A percentile compares a stretch with the other conserved stretches of the same genome.
Evolutionary conservation across 495 filamentous ascomycete genomes (phyloP).

Genomic region (Neurospora sp.): DNA sequence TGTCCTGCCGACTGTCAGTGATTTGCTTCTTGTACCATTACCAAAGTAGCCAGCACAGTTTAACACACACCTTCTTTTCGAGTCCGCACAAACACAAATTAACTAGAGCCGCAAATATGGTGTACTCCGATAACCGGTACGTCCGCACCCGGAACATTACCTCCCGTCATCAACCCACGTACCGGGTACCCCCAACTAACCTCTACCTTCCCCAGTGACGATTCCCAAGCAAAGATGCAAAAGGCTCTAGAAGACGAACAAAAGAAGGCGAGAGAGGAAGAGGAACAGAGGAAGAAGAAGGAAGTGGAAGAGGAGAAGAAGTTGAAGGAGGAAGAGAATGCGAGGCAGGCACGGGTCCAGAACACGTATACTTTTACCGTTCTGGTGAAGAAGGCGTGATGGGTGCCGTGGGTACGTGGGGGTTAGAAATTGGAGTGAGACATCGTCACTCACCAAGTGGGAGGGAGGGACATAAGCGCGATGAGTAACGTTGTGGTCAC

Average conservation of each 20-base stretch:
- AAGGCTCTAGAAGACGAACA: not conserved
- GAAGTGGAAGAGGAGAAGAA: not conserved
- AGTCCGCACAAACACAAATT: not conserved
- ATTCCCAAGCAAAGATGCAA: not conserved
- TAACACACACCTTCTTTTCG: not conserved
- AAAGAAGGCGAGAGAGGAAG: not conserved
- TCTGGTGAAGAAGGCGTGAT: not conserved
- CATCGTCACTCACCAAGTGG: no score
- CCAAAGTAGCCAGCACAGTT: not conserved
- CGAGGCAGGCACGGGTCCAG: not conserved
- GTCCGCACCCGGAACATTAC: not conserved
- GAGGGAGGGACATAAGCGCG: not conserved
- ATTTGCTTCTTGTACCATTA: not conserved
- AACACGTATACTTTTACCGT: not conserved
- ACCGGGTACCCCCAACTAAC: not conserved
- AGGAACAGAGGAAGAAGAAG: not conserved
- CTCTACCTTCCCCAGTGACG: not conserved
- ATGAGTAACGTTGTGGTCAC: not conserved
- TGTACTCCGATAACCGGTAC: not conserved
- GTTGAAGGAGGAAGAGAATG: not conserved
- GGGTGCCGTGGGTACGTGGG: not conserved
- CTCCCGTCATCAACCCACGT: no score
- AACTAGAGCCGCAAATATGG: not conserved
- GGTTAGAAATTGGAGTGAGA: no score
- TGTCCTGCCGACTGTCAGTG: not conserved